phyloP scores from a whole-genome alignment of 2,329 filamentous ascomycete genomes.

The Cercospora beticola region DNA sequence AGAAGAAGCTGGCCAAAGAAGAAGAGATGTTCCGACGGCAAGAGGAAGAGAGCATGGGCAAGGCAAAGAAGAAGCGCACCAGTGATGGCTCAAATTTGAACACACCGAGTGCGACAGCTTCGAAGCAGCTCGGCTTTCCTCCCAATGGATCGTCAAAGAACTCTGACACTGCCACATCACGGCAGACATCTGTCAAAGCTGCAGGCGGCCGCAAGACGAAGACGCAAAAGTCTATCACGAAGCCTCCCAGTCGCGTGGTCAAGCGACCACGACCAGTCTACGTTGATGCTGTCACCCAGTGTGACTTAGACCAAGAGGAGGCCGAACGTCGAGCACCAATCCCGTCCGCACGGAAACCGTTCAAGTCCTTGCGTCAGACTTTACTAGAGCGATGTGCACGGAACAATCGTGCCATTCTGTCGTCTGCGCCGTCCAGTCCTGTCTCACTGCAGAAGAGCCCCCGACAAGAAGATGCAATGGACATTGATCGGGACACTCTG shows the following conservation, averaged over 20 bases:
- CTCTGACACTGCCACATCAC: conserved; percentile 24
- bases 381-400: conserved; percentile 37
- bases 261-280: conserved; percentile 35
- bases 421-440: conserved; percentile 11
- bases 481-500: conserved; percentile 18
- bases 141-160: conserved; percentile 32
- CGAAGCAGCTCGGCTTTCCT: conserved; percentile 42
- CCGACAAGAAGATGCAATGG: conserved; percentile 22
- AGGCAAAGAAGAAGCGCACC: conserved; percentile 57
- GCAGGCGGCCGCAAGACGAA: conserved; percentile 25
- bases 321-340: conserved; percentile 23
- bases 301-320: conserved; percentile 39
- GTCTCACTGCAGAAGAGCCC: background rate
- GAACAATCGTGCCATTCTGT: conserved; percentile 29
- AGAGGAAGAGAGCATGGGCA: conserved; percentile 57
- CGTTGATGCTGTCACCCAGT: conserved; percentile 34
- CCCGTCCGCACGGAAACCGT: conserved; percentile 27
- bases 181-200: conserved; percentile 24
- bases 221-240: conserved; percentile 22
- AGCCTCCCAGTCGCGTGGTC: conserved; percentile 12
- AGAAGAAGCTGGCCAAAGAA: conserved; percentile 62
- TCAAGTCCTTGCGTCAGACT: conserved; percentile 34
- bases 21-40: conserved; percentile 63
- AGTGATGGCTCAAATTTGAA: conserved; percentile 56
- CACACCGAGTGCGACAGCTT: conserved; percentile 48